A percentile compares a stretch with the other conserved stretches of the same genome.
Evolutionary conservation across 768 basidiomycete species (phyloP).

Genomic region (Suillus sp.): DNA sequence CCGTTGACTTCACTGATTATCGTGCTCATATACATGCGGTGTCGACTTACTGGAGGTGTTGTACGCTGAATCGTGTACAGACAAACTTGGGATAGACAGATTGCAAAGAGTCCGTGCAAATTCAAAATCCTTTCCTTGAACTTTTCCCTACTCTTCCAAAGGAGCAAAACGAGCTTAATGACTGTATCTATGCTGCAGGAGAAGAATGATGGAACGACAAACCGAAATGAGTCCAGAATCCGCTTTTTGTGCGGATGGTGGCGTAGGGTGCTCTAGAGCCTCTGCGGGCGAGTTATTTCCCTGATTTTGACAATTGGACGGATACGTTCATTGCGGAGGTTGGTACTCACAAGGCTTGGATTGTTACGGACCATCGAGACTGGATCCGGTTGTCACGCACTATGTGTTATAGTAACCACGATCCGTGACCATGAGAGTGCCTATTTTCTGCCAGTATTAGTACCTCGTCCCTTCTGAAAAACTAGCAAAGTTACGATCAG

Average conservation of each 20-base stretch:
- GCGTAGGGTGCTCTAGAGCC: constrained; percentile 40
- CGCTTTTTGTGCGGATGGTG: constrained; percentile 44
- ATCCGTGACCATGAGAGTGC: constrained; percentile 58
- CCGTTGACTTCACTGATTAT: constrained; percentile 73
- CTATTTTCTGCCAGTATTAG: constrained; percentile 8
- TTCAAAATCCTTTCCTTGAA: constrained; percentile 5
- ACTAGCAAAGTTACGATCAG: constrained; percentile 46
- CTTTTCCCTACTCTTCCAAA: constrained; percentile 23
- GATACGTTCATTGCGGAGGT: constrained; percentile 44
- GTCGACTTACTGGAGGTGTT: constrained; percentile 72
- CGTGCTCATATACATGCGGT: constrained; percentile 78
- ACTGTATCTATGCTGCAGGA: not conserved
- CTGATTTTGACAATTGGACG: not conserved
- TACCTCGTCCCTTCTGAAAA: constrained; percentile 2
- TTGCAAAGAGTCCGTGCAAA: constrained; percentile 73
- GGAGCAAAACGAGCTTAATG: not conserved
- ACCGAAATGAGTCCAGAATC: not conserved
- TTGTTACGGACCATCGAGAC: constrained; percentile 68
- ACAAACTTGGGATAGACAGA: constrained; percentile 65
- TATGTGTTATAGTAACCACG: constrained; percentile 48
- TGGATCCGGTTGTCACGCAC: constrained; percentile 61
- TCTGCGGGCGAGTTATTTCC: constrained; percentile 48
- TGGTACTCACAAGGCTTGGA: constrained; percentile 79
- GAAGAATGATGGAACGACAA: no score
- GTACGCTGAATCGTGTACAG: constrained; percentile 69